Conservation (phyloP, 805 yeast genomes). For the Kodamaea fukazawae region DNA sequence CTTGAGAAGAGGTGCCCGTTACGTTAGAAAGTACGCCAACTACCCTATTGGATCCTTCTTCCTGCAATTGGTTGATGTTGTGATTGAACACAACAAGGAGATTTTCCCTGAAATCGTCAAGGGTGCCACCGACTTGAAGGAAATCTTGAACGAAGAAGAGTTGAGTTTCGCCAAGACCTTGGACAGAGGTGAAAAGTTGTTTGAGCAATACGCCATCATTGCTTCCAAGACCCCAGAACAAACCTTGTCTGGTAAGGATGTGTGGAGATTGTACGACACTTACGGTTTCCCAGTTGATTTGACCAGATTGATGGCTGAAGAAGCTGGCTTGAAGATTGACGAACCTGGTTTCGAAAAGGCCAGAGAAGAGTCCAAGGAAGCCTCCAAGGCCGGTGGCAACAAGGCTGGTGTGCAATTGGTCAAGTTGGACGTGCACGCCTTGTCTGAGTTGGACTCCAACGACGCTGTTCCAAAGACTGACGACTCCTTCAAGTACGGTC, state of each 20-base stretch:
- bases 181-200: conserved; percentile 96
- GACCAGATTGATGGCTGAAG: conserved; percentile 98
- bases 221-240: conserved; percentile 75
- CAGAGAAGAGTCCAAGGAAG: conserved; percentile 84
- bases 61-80: conserved; percentile 87
- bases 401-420: conserved; percentile 54
- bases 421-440: conserved; percentile 88
- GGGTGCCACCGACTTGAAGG: conserved; percentile 72
- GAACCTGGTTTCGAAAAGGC: conserved; percentile 92
- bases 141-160: conserved; percentile 94
- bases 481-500: conserved; percentile 74
- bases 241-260: conserved; percentile 86
- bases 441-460: conserved; percentile 64
- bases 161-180: conserved; percentile 90
- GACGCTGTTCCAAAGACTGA: conserved; percentile 72
- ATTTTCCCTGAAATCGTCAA: conserved; percentile 88
- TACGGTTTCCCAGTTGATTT: conserved; percentile 99
- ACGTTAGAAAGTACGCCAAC: conserved; percentile 92
- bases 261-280: conserved; percentile 97
- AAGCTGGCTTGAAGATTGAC: conserved; percentile 88
- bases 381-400: conserved; percentile 84
- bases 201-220: conserved; percentile 85
- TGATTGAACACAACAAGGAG: conserved; percentile 81
- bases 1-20: conserved; percentile 96
- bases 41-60: conserved; percentile 94